A percentile compares a stretch with the other conserved stretches of the same genome.
Evolutionary conservation across 2,329 filamentous ascomycete genomes (phyloP).

Genomic region (Conoideocrella luteorostrata): DNA sequence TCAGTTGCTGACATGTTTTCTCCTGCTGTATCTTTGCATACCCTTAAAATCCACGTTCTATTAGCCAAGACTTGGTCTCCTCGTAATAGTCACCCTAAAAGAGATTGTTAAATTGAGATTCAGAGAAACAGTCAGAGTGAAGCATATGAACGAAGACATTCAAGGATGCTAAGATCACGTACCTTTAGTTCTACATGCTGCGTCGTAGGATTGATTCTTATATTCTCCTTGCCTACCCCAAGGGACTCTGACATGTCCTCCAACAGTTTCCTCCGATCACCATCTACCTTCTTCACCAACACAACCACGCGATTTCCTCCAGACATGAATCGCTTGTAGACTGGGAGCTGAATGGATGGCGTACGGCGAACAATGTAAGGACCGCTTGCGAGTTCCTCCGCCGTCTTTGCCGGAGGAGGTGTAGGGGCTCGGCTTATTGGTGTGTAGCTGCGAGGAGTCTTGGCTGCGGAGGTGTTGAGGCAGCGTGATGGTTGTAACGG

Average conservation of each 20-base stretch:
- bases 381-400: constrained; percentile 20
- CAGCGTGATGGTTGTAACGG: constrained; percentile 14
- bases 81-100: constrained; percentile 27
- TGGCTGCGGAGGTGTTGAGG: constrained; percentile 11
- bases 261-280: constrained; percentile 58
- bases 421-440: constrained; percentile 20
- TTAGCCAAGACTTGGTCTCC: constrained; percentile 24
- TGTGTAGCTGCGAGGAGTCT: constrained; percentile 14
- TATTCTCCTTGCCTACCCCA: constrained; percentile 46
- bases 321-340: constrained; percentile 68
- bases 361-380: constrained; percentile 71
- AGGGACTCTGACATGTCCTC: constrained; percentile 57
- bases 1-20: background rate
- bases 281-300: constrained; percentile 70
- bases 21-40: background rate
- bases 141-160: too few species aligned
- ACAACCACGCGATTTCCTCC: constrained; percentile 74
- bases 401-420: constrained; percentile 24
- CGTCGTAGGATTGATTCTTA: constrained; percentile 54
- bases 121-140: background rate
- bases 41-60: constrained; percentile 28
- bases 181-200: constrained; percentile 72
- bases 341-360: constrained; percentile 60
- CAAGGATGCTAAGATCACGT: constrained; percentile 16
- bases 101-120: constrained; percentile 3